Evolutionary conservation across 2,329 filamentous ascomycete genomes (phyloP).

Genomic region (Trematosphaeria pertusa): DNA sequence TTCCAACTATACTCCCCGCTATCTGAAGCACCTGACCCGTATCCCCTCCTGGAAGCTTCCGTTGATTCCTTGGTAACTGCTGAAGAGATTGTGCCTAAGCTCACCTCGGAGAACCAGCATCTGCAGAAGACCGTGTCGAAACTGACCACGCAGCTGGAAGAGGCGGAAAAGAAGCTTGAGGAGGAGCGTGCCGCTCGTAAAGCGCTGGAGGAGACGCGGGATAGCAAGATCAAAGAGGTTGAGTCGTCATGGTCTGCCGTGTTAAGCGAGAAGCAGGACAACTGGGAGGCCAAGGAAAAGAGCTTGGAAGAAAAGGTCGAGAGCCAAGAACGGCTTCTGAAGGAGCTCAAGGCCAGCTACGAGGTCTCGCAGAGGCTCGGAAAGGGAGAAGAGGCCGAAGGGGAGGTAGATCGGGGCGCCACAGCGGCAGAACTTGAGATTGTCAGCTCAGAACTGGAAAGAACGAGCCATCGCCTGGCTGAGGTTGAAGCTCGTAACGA

Average conservation of each 20-base stretch:
- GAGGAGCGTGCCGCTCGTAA: conserved; percentile 75
- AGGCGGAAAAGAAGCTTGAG: conserved; percentile 80
- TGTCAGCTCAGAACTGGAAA: conserved; percentile 87
- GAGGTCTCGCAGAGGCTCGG: conserved; percentile 93
- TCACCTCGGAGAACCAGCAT: conserved; percentile 86
- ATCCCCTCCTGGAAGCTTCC: conserved; percentile 93
- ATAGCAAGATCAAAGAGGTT: conserved; percentile 84
- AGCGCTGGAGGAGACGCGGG: conserved; percentile 77
- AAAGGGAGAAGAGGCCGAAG: conserved; percentile 70
- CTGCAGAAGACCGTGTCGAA: conserved; percentile 79
- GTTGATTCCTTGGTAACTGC: conserved; percentile 92
- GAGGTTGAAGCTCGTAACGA: conserved; percentile 95
- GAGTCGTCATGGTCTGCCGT: conserved; percentile 90
- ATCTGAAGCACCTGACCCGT: conserved; percentile 95
- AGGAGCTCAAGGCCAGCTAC: conserved; percentile 95
- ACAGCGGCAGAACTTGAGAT: conserved; percentile 93
- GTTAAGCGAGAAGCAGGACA: conserved; percentile 90
- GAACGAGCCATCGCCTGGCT: conserved; percentile 83
- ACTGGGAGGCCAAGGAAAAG: conserved; percentile 95
- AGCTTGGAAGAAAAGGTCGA: conserved; percentile 91
- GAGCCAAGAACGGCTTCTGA: conserved; percentile 88
- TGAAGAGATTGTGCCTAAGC: conserved; percentile 88
- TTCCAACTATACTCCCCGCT: conserved; percentile 90
- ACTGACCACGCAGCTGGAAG: conserved; percentile 81
- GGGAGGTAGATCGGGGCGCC: conserved; percentile 66